phyloP scores from a whole-genome alignment of 257 asterid species.

The Pogostemon cablin region DNA sequence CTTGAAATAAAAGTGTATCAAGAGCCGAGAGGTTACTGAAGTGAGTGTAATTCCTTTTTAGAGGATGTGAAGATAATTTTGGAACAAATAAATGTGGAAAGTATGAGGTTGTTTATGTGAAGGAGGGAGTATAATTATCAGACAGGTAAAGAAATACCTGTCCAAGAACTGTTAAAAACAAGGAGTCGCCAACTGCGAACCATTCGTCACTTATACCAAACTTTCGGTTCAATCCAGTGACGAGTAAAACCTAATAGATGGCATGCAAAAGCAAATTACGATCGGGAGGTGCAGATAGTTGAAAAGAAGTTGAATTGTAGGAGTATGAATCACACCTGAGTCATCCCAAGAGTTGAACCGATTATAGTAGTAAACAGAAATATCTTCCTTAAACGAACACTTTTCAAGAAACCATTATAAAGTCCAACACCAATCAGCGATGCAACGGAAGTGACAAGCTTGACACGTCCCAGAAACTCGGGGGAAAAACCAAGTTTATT shows the following conservation, averaged over 20 bases:
- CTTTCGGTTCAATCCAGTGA: slow-evolving; percentile 78
- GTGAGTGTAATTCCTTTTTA: too few relatives aligned
- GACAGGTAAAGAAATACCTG: slow-evolving; percentile 54
- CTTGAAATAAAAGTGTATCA: too few relatives aligned
- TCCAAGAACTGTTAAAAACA: slow-evolving; percentile 87
- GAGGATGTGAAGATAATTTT: too few relatives aligned
- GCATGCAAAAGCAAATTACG: slow-evolving; percentile 22
- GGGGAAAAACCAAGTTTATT: slow-evolving; percentile 92
- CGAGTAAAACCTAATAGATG: slow-evolving; percentile 71
- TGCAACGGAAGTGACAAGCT: slow-evolving; percentile 88
- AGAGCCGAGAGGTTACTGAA: too few relatives aligned
- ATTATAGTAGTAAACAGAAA: slow-evolving; percentile 70
- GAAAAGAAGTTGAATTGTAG: slow-evolving; percentile 14
- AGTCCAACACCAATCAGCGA: slow-evolving; percentile 92
- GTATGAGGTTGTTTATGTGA: too few relatives aligned
- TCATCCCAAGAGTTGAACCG: slow-evolving; percentile 88
- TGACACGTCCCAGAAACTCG: slow-evolving; percentile 97
- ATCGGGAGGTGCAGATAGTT: neutral
- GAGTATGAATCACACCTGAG: slow-evolving; percentile 59
- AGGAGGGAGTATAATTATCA: neutral
- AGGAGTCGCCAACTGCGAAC: slow-evolving; percentile 95
- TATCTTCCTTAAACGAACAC: slow-evolving; percentile 74
- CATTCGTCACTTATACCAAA: slow-evolving; percentile 91
- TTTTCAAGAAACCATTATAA: slow-evolving; percentile 85
- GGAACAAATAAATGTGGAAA: too few relatives aligned